Base-by-base conservation (phyloP, 192 early-diverging fungal species). In the Coemansia sp. region DNA sequence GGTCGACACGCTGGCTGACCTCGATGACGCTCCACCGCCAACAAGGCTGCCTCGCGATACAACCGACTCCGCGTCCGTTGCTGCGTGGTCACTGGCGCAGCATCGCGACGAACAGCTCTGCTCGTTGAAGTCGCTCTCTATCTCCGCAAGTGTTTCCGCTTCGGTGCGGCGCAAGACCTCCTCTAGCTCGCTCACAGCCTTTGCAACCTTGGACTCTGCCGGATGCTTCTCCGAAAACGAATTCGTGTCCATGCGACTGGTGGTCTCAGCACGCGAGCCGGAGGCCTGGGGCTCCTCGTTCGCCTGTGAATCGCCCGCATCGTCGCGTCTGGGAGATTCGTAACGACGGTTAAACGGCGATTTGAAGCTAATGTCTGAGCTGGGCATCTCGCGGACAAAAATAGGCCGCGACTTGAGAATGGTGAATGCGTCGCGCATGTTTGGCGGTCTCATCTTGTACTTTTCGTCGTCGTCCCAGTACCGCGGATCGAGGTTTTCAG, bases 111-210 rank as follows among this genome's bases (percentile, higher is more conserved):
- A 54, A 5, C 44, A 58, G 2, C 45, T 11, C 48, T 63, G 32
- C 43, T 68, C 49, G 7, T 73, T 56, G 38, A 79, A 73, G 39
- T 83, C 80, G 62, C 51, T 68, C 10, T 76, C 80, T 16, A 77
- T 83, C 7, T 55, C 53, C 4, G 71, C 71, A n/a, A 76, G 16
- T 0, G 72, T 74, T 5, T 63, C 72, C 5, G 80, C 75, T 39
- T 83, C 80, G 6, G 80, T 83, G 43, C 80, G 80, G 9, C 80
- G 75, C 25, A 83, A 51, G 5, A 83, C 80, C 60, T 83, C 80
- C 40, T 83, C 80, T 0, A 83, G 80, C 69, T 83, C 80, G 45
- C 80, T 83, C n/a, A 83, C 80, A 0, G 80, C 80, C 75, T 77
- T 70, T 25, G 80, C 80, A 7, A 83, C 80, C 72, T 83, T 83